Evolutionary conservation across 2,329 filamentous ascomycete species (phyloP).

Genomic region (Chrysoporthe cubensis): DNA sequence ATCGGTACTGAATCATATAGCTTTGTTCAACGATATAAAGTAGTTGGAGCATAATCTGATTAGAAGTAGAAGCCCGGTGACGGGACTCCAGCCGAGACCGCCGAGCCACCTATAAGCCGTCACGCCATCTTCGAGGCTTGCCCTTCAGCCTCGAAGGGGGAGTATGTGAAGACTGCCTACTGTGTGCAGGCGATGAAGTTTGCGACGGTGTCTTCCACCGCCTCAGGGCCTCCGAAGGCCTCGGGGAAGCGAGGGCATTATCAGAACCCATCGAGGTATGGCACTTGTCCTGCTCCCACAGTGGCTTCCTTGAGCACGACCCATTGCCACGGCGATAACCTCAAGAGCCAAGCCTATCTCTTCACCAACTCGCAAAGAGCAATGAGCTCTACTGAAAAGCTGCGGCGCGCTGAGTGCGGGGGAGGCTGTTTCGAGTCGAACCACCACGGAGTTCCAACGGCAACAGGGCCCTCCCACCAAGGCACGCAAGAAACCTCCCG

Average conservation of each 20-base stretch:
- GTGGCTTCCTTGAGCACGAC: background rate
- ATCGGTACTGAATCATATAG: background rate
- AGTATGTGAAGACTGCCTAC: background rate
- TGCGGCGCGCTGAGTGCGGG: background rate
- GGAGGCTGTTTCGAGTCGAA: background rate
- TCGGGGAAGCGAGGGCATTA: background rate
- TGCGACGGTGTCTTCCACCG: background rate
- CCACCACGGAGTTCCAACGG: background rate
- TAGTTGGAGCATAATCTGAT: conserved; percentile 2
- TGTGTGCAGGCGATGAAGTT: background rate
- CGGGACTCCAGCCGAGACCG: background rate
- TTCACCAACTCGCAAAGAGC: background rate
- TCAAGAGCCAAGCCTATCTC: background rate
- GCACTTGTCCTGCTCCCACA: background rate
- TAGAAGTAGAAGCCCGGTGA: background rate
- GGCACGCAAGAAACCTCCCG: background rate
- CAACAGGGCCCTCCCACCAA: background rate
- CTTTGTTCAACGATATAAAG: background rate
- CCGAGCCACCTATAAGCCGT: background rate
- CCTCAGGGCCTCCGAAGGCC: background rate
- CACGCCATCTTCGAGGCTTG: background rate
- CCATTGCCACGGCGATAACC: background rate
- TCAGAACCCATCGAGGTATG: background rate
- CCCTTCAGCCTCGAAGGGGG: background rate
- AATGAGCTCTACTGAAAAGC: background rate